A percentile compares a stretch with the other conserved stretches of the same genome.
These are phyloP conservation scores for Candida yuanshanica DNA, from an alignment of 805 yeast species.

Conservation along the genomic window DNA sequence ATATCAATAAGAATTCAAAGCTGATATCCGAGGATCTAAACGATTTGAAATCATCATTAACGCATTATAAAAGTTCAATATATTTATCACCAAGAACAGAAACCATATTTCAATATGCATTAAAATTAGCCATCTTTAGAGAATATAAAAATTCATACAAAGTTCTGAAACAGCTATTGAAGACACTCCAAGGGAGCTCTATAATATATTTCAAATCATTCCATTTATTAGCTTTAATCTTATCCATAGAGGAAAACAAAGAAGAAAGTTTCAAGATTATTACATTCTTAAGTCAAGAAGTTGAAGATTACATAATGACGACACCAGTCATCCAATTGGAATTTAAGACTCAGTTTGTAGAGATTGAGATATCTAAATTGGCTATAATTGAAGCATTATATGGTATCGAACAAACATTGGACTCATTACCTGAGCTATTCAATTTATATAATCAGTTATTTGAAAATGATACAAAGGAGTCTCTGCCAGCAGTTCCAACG, in stretches of 20 bases:
- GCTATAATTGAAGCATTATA: conserved; percentile 58
- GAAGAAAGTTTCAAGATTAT: conserved; percentile 52
- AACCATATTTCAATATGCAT: conserved; percentile 39
- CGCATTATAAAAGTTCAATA: conserved; percentile 14
- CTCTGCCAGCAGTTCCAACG: not conserved
- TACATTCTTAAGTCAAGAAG: conserved; percentile 42
- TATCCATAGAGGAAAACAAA: conserved; percentile 54
- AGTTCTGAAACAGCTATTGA: conserved; percentile 10
- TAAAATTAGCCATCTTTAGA: conserved; percentile 39
- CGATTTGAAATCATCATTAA: conserved; percentile 1
- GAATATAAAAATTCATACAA: conserved; percentile 38
- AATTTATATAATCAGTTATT: conserved; percentile 49
- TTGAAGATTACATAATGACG: conserved; percentile 27
- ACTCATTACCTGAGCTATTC: conserved; percentile 62
- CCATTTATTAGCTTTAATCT: conserved; percentile 60
- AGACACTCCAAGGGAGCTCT: conserved; percentile 24
- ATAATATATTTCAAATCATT: conserved; percentile 55
- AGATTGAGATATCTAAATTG: conserved; percentile 70
- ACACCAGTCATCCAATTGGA: conserved; percentile 2
- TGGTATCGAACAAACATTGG: conserved; percentile 56
- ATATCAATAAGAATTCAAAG: conserved; percentile 7
- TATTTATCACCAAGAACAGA: conserved; percentile 8
- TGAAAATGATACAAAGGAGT: conserved; percentile 1
- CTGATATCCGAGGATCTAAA: conserved; percentile 6
- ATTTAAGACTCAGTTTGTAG: conserved; percentile 36